Conservation (phyloP, 306 rosid genomes). For the Trifolium subterraneum region DNA sequence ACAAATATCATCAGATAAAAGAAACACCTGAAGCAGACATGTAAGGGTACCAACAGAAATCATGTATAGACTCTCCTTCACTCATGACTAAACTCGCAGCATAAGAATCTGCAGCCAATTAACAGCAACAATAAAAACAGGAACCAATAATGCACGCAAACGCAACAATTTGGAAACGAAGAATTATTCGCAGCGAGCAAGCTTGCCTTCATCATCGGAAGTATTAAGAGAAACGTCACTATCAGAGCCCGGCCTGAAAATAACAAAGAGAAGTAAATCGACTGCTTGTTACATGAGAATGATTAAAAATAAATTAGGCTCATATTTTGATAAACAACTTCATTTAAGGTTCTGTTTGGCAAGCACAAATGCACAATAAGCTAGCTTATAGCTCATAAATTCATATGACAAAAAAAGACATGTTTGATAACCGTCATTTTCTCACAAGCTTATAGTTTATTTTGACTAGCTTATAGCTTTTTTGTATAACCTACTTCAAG, state of each 20-base stretch:
- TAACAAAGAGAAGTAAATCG: not conserved
- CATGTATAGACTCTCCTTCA: slow-evolving; percentile 91
- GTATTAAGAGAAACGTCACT: slow-evolving; percentile 40
- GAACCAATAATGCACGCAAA: slow-evolving; percentile 10
- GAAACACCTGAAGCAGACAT: slow-evolving; percentile 88
- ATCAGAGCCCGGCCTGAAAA: slow-evolving; percentile 62
- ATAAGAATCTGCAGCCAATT: slow-evolving; percentile 67
- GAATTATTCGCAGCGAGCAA: not conserved
- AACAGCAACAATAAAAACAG: slow-evolving; percentile 32
- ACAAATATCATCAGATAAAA: not conserved
- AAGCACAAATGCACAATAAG: no score
- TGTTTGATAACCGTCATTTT: no score
- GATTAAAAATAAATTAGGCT: not conserved
- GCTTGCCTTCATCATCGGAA: slow-evolving; percentile 57
- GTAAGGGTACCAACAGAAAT: slow-evolving; percentile 97
- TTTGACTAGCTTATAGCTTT: no score
- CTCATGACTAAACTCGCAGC: slow-evolving; percentile 66
- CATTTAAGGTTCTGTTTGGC: no score
- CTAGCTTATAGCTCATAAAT: no score
- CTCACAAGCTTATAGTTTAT: no score
- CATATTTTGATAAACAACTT: no score
- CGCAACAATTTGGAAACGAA: not conserved
- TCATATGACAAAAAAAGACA: no score
- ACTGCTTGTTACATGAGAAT: not conserved
- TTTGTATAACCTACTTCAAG: no score